Evolutionary conservation across 768 basidiomycete species (phyloP), one percentile per base, ranked within the genome.

Genomic region (Lyophyllum atratum): DNA sequence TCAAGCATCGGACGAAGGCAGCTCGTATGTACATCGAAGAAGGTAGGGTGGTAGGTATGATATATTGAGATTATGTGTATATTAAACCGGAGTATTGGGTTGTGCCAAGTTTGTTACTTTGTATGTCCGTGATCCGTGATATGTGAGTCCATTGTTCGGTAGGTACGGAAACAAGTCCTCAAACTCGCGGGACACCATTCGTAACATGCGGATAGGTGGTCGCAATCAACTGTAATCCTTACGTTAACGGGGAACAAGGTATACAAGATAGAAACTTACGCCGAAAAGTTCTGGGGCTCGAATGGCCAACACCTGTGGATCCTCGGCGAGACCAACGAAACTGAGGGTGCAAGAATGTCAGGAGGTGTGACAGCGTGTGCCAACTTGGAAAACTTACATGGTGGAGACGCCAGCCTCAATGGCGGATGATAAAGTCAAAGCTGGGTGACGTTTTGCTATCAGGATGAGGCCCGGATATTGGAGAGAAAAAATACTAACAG

Each of bases 361-460:
- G 46, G 9, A 3, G 5, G 14, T 10, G 40, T 9, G 51, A 44
- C n/a, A 22, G 33, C 45, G 29, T 40, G 5, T 47, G 14, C 7
- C 4, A 25, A 24, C n/a, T n/a, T 19, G 29, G 15, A 33, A 6
- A 33, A 40, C 82, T 60, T 69, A 91, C 85, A 93, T 92, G 1
- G 92, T 93, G 2, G 91, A 93, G 1, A 94, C 92, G 49, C 92
- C 93, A 14, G 90, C 91, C 66, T 93, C 91, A 62, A 92, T 85
- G 3, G 88, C 85, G 12, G 87, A 86, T 2, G 84, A 83, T 58
- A 90, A 73, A 6, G 89, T 90, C 58, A 89, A 70, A 15, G 84
- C 88, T 90, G 59, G 21, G 47, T 28, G 28, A 31, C 21, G 21
- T 58, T 49, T 11, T 42, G 24, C 40, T 59, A 28, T 54, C 56